Percentiles rank a stretch among this genome's conserved stretches.
These are phyloP conservation scores for Candida anutae DNA, from an alignment of 1,139 yeast genomes.

Conservation along the genomic window DNA sequence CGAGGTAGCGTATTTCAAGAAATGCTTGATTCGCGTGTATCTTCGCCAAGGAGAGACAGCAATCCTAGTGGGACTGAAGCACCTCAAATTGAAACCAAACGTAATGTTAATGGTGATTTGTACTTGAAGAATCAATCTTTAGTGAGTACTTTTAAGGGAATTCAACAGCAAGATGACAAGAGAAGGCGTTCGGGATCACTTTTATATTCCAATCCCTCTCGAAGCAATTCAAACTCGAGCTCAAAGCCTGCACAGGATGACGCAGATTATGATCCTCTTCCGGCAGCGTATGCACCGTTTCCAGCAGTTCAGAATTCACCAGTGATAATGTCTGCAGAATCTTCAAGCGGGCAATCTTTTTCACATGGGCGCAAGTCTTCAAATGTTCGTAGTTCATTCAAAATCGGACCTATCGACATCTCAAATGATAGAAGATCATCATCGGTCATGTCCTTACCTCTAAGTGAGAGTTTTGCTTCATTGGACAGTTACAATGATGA, in stretches of 20 bases:
- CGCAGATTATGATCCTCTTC: background rate
- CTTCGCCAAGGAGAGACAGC: slow-evolving; percentile 26
- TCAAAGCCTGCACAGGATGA: slow-evolving; percentile 1
- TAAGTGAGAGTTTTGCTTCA: slow-evolving; percentile 71
- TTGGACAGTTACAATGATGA: slow-evolving; percentile 68
- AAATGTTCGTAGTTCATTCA: slow-evolving; percentile 7
- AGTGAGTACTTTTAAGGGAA: slow-evolving; percentile 43
- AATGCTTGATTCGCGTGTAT: slow-evolving; percentile 23
- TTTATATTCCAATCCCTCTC: slow-evolving; percentile 8
- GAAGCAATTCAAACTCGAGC: slow-evolving; percentile 1
- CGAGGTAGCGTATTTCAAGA: slow-evolving; percentile 24
- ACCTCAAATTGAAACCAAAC: slow-evolving; percentile 40
- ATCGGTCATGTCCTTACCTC: slow-evolving; percentile 46
- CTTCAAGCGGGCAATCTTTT: background rate
- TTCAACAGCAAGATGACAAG: slow-evolving; percentile 40
- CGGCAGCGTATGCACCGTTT: background rate
- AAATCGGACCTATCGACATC: slow-evolving; percentile 29
- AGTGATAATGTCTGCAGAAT: slow-evolving; percentile 11
- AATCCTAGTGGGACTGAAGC: slow-evolving; percentile 34
- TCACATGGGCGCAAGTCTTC: background rate
- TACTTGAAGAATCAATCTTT: slow-evolving; percentile 42
- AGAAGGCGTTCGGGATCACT: slow-evolving; percentile 31
- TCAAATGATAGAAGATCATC: slow-evolving; percentile 19
- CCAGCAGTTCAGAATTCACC: slow-evolving; percentile 11
- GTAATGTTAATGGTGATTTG: slow-evolving; percentile 51